Base-by-base conservation (phyloP, 306 rosid species). In the Trifolium fragiferum region DNA sequence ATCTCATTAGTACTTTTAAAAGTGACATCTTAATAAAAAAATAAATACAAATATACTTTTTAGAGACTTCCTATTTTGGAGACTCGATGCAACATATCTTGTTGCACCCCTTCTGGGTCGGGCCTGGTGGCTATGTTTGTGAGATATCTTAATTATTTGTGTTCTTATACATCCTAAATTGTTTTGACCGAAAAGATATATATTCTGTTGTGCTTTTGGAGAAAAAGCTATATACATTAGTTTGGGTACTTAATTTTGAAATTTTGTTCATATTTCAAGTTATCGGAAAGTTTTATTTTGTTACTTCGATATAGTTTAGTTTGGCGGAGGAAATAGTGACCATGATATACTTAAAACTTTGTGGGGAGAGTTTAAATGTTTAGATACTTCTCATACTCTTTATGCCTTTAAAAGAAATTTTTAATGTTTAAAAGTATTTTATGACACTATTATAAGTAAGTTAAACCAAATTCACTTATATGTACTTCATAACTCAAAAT, bases 131-230 rank as follows among this genome's bases (percentile, higher is more conserved):
- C 68, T 81, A 68, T 84, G 80, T 68, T 76, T 81, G 40, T 77
- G 65, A 77, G 82, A 80, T 88, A 77, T 73, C 81, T 59, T 69
- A 65, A 81, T 85, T 83, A 78, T 79, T 84, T 55, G 61, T 77
- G 88, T 84, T 84, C 83, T 80, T 84, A 79, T 76, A 82, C 91
- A 79, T 78, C 85, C 90, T 75, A 82, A 82, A 84, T 85, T 86
- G 87, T 84, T 81, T 85, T 86, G 86, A 84, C 59, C 10, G 40
- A 57, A 63, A 74, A 84, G 66, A 84, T 70, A 76, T 82, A 82
- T 82, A 83, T 82, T 82, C 63, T 64, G 82, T 65, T 80, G 80
- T 72, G 74, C 80, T 72, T 87, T 87, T 64, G 59, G 58, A 75
- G 62, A 73, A 70, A 68, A 77, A 49, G 80, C 76, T 69, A 76